Base-by-base conservation (phyloP, 805 yeast genomes). In the Hermanozyma aechmeae region DNA sequence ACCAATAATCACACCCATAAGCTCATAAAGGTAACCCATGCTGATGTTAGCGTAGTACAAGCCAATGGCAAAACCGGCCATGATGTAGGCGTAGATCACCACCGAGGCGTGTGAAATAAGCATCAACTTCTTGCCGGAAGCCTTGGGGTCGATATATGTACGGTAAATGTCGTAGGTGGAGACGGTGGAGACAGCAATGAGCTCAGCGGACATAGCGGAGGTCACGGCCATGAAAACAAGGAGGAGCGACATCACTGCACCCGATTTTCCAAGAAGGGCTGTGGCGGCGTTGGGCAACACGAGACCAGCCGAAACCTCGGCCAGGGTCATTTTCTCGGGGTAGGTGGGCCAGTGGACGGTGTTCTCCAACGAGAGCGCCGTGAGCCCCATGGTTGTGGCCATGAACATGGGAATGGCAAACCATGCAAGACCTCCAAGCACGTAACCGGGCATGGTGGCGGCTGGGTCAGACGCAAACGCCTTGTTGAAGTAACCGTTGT, bases 161-260 rank as follows among this genome's bases (percentile, higher is more conserved):
- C 83, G 74, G 72, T 79, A 86, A 37, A 86, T 65, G 57, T 86
- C 96, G 44, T 83, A 86, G 25, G 95, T 81, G 62, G 76, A 71
- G 35, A 86, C 73, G 2, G 95, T 79, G 3, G 94, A 80, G 13
- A 83, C 87, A 2, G 95, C 80, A 48, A 86, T 82, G 46, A 86
- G 71, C 55, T 86, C 95, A 22, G 95, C 89, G 18, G 94, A 81
- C 71, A 83, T 74, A 15, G 96, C 95, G 27, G 93, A 80, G 0
- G 96, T 86, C 24, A 81, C 89, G 15, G 96, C 95, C 87, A 84
- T 81, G 55, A 86, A 86, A 8, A 85, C 72, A 64, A 86, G 58
- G 19, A 86, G 52, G 38, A 86, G 65, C 7, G 86, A 70, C 20
- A 87, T 87, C 27, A 74, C 87, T 4, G 93, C 94, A 37, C 96